phyloP scores from a whole-genome alignment of 164 flowering plant genomes.

The Hamamelis virginiana region DNA sequence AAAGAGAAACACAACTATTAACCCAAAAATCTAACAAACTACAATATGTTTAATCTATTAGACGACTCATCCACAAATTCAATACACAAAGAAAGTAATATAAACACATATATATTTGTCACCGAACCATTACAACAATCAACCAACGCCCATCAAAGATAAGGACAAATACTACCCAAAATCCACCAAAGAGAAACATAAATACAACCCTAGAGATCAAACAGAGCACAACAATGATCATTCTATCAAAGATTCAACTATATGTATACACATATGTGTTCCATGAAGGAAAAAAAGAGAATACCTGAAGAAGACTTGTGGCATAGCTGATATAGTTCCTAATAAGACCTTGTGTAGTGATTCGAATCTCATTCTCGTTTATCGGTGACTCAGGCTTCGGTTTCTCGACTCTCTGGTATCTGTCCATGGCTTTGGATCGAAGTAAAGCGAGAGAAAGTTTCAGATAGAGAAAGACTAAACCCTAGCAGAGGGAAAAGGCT shows the following conservation, averaged over 20 bases:
- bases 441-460: not conserved
- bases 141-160: not conserved
- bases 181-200: not conserved
- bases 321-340: conserved; percentile 82
- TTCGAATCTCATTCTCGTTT: conserved; percentile 73
- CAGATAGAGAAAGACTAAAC: not conserved
- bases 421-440: conserved; percentile 46
- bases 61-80: no score
- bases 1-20: no score
- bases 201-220: not conserved
- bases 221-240: not conserved
- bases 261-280: not conserved
- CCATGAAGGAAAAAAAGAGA: not conserved
- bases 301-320: conserved; percentile 71
- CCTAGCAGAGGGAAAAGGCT: no score
- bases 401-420: conserved; percentile 72
- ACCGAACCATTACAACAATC: not conserved
- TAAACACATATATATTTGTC: not conserved
- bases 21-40: no score
- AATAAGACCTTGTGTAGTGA: conserved; percentile 77
- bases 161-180: not conserved
- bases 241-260: no score
- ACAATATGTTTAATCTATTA: no score
- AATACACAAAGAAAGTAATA: no score
- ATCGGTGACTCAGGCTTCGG: conserved; percentile 59